Evolutionary conservation across 305 asterid species (phyloP), one percentile per base, ranked within the genome.

Genomic region (Fraxinus baroniana): DNA sequence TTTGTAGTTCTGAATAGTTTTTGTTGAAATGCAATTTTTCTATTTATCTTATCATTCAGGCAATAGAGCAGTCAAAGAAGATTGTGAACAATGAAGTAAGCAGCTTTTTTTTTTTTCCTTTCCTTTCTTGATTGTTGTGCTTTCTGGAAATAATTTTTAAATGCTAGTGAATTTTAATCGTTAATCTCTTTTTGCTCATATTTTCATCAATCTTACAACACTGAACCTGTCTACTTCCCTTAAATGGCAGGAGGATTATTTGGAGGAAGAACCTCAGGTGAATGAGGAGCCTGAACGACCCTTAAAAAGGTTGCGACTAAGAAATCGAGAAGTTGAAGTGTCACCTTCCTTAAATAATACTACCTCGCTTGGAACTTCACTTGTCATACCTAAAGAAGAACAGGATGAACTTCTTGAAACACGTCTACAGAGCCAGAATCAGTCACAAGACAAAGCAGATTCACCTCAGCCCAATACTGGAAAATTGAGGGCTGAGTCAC

Each of bases 241-340:
- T 76, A 52, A 79, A 82, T 80, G 84, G 93, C 79, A 71, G 74
- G 86, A 71, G 73, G 89, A 79, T 26, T 82, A 49, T 80, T 80
- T 78, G 81, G 86, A 84, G 78, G 87, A 87, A 83, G 87, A 87
- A 84, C 84, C 86, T 68, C 89, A 83, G 81, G 86, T 82, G 64
- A 55, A 86, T 80, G 90, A 87, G 78, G 93, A 89, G 81, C 89
- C 89, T 28, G 90, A 84, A 79, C 87, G 91, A 70, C 96, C 95
- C 5, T 82, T 85, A 76, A 90, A 91, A 91, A 86, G 90, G 82
- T 79, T 79, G 82, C 88, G 91, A 24, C 90, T 13, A 36, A 88
- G 90, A 82, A 60, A 84, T 71, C 92, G 60, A 71, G 83, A 83
- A 76, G 91, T 87, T 81, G 85, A 90, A 64, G 71, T 87, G 80